Evolutionary conservation across 2,329 filamentous ascomycete species (phyloP).

Genomic region (Penicillium sp.): DNA sequence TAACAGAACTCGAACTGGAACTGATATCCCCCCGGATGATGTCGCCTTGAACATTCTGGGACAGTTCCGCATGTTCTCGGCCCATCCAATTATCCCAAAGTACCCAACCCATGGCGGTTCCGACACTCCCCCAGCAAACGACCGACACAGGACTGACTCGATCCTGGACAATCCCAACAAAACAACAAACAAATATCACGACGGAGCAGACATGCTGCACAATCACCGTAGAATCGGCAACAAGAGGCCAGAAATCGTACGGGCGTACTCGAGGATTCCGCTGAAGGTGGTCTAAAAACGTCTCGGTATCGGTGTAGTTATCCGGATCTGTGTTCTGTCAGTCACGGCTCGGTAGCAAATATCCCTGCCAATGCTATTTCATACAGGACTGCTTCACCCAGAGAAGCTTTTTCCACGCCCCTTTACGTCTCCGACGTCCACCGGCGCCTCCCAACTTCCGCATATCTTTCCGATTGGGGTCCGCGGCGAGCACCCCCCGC

Average conservation of each 20-base stretch:
- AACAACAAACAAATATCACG: conserved; percentile 89
- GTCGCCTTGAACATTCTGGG: conserved; percentile 24
- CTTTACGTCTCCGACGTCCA: conserved; percentile 62
- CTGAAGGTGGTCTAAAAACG: conserved; percentile 92
- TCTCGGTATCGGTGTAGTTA: conserved; percentile 96
- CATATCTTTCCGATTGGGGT: conserved; percentile 37
- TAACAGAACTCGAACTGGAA: conserved; percentile 38
- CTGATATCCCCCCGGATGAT: conserved; percentile 33
- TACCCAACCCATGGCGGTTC: conserved; percentile 80
- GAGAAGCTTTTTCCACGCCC: conserved; percentile 87
- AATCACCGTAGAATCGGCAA: conserved; percentile 91
- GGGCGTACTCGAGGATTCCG: conserved; percentile 87
- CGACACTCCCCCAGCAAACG: conserved; percentile 74
- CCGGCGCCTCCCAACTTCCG: conserved; percentile 54
- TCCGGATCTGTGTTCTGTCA: conserved; percentile 65
- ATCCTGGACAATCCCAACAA: conserved; percentile 81
- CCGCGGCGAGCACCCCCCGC: conserved; percentile 36
- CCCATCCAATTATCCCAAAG: conserved; percentile 89
- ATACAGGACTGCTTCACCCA: conserved; percentile 96
- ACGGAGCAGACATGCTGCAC: conserved; percentile 95
- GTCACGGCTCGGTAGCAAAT: conserved; percentile 3
- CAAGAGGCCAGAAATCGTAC: conserved; percentile 96
- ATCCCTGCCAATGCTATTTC: conserved; percentile 25
- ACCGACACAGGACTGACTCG: conserved; percentile 85
- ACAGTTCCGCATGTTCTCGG: conserved; percentile 53